Percentiles rank a stretch among this genome's conserved stretches.
These are phyloP conservation scores for Neolentinus lepideus DNA, from an alignment of 1,284 basidiomycete genomes.

Conservation along the genomic window DNA sequence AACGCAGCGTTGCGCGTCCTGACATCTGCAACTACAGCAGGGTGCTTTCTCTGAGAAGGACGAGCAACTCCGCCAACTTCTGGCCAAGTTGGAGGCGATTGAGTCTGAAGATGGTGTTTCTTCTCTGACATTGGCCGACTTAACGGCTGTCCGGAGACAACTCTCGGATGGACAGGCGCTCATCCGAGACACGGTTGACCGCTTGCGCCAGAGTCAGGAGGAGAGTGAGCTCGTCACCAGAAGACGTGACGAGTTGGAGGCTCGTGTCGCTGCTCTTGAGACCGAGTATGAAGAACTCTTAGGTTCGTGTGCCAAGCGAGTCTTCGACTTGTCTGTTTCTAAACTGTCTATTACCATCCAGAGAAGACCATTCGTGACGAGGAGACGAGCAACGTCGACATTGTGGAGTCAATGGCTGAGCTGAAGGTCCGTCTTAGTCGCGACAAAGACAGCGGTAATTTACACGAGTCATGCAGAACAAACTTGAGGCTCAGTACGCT, in stretches of 20 bases:
- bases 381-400: conserved; percentile 72
- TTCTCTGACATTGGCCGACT: conserved; percentile 66
- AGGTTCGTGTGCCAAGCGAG: conserved; percentile 39
- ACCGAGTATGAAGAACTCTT: conserved; percentile 95
- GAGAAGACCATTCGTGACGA: conserved; percentile 84
- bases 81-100: conserved; percentile 77
- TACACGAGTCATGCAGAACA: conserved; percentile 46
- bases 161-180: conserved; percentile 85
- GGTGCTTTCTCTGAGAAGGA: conserved; percentile 91
- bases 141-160: conserved; percentile 77
- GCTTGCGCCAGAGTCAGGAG: conserved; percentile 84
- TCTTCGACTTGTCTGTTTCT: conserved; percentile 6
- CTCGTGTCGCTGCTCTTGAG: conserved; percentile 76
- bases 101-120: conserved; percentile 53
- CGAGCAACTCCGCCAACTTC: conserved; percentile 79
- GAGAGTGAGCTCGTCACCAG: conserved; percentile 85
- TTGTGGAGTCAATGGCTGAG: conserved; percentile 79
- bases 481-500: conserved; percentile 91
- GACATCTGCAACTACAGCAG: conserved; percentile 40
- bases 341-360: conserved; percentile 22
- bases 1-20: conserved; percentile 7
- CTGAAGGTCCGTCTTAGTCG: conserved; percentile 63
- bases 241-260: conserved; percentile 85
- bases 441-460: conserved; percentile 7
- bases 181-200: conserved; percentile 85